These are phyloP conservation scores for Saturnispora serradocipensis DNA, from an alignment of 805 yeast species.

Conservation along the genomic window DNA sequence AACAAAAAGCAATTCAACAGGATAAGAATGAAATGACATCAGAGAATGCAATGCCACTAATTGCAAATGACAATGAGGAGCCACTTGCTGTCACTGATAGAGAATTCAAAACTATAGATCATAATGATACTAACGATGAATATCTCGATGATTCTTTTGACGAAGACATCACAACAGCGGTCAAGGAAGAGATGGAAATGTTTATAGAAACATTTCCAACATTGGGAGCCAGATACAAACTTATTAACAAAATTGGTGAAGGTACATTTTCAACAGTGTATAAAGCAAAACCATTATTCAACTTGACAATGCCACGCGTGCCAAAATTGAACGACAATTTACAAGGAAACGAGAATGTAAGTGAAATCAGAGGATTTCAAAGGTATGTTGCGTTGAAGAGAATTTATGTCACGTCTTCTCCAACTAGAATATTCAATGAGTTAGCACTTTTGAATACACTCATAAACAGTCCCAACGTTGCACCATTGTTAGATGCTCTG, in stretches of 20 bases:
- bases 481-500: conserved; percentile 82
- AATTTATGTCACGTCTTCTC: conserved; percentile 92
- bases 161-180: conserved; percentile 15
- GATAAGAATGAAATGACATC: background rate
- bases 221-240: conserved; percentile 27
- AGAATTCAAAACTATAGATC: background rate
- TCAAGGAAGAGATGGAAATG: conserved; percentile 28
- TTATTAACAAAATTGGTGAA: conserved; percentile 55
- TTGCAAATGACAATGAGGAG: background rate
- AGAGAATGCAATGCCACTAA: no score
- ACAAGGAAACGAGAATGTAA: background rate
- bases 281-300: conserved; percentile 39
- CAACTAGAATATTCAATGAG: conserved; percentile 84
- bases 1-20: background rate
- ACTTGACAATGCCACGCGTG: conserved; percentile 9
- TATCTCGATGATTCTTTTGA: conserved; percentile 4
- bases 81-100: background rate
- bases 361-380: conserved; percentile 15
- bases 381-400: conserved; percentile 77
- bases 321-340: background rate
- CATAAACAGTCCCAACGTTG: conserved; percentile 64
- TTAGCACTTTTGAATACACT: conserved; percentile 63
- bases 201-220: conserved; percentile 25
- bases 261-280: conserved; percentile 77
- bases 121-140: background rate